Evolutionary conservation across 116 monocot species (phyloP).

Genomic region (Cymodocea nodosa): DNA sequence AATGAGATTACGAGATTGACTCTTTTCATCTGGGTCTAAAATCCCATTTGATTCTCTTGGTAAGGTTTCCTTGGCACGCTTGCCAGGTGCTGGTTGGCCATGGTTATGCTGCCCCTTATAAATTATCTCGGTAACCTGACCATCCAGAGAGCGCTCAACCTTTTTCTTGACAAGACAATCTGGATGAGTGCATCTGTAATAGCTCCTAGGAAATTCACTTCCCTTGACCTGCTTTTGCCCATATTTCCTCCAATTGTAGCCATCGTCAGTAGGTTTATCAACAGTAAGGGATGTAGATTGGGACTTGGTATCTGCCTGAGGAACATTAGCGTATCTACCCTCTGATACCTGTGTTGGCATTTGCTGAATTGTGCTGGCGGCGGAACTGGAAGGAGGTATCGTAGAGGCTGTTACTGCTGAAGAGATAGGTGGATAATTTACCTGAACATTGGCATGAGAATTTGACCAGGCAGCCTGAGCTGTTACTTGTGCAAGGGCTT

Average conservation of each 20-base stretch:
- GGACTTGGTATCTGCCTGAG: slow-evolving; percentile 26
- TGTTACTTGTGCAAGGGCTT: slow-evolving; percentile 66
- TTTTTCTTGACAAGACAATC: slow-evolving; percentile 73
- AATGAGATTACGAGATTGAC: slow-evolving; percentile 6
- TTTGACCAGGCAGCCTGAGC: slow-evolving; percentile 37
- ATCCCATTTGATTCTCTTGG: slow-evolving; percentile 18
- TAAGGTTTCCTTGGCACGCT: slow-evolving; percentile 30
- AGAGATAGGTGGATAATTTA: slow-evolving; percentile 16
- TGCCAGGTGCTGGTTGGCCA: slow-evolving; percentile 22
- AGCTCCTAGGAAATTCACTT: slow-evolving; percentile 73
- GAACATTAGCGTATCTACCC: slow-evolving; percentile 4
- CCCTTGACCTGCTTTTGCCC: slow-evolving; percentile 86
- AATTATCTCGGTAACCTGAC: slow-evolving; percentile 67
- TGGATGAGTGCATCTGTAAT: slow-evolving; percentile 69
- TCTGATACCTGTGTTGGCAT: slow-evolving; percentile 10
- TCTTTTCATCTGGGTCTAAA: slow-evolving; percentile 9
- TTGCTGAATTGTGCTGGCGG: slow-evolving; percentile 14
- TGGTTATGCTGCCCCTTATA: slow-evolving; percentile 88
- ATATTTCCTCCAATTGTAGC: slow-evolving; percentile 90
- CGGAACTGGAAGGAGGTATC: slow-evolving; percentile 9
- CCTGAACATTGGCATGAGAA: slow-evolving; percentile 17
- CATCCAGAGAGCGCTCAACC: slow-evolving; percentile 60
- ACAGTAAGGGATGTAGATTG: slow-evolving; percentile 19
- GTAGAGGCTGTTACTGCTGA: slow-evolving; percentile 10
- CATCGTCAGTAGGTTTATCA: slow-evolving; percentile 69